Evolutionary conservation across 2,329 filamentous ascomycete genomes (phyloP).

Genomic region (Aspergillus ruber): DNA sequence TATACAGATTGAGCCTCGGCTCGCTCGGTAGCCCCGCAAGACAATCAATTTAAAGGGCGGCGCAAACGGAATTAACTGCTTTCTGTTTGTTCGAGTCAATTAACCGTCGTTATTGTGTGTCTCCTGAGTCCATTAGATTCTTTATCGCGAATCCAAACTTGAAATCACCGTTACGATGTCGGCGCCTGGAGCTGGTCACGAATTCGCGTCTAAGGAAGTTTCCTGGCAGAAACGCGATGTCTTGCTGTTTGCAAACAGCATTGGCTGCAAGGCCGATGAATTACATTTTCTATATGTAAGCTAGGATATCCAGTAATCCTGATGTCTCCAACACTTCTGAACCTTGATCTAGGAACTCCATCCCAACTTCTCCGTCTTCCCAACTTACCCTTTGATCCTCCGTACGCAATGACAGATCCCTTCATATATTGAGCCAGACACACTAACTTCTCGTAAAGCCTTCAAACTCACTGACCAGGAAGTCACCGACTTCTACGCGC

Average conservation of each 20-base stretch:
- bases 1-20: constrained; percentile 7
- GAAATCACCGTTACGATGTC: constrained; percentile 31
- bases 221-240: constrained; percentile 84
- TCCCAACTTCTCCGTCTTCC: constrained; percentile 79
- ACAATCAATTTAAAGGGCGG: not conserved
- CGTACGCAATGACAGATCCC: constrained; percentile 39
- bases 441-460: constrained; percentile 37
- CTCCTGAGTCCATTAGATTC: not conserved
- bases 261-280: constrained; percentile 78
- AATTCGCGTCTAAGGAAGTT: constrained; percentile 69
- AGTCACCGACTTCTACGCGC: constrained; percentile 76
- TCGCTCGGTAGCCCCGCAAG: constrained; percentile 8
- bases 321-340: constrained; percentile 1
- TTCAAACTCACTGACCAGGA: constrained; percentile 74
- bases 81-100: not conserved
- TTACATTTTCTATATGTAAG: constrained; percentile 85
- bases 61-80: not conserved
- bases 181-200: constrained; percentile 61
- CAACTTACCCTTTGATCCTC: constrained; percentile 78
- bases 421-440: constrained; percentile 26
- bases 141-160: not conserved
- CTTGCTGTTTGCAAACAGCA: constrained; percentile 83
- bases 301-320: constrained; percentile 1
- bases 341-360: constrained; percentile 63
- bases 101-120: not conserved